phyloP scores from a whole-genome alignment of 2,329 filamentous ascomycete species.

The Sporothrix schenckii region DNA sequence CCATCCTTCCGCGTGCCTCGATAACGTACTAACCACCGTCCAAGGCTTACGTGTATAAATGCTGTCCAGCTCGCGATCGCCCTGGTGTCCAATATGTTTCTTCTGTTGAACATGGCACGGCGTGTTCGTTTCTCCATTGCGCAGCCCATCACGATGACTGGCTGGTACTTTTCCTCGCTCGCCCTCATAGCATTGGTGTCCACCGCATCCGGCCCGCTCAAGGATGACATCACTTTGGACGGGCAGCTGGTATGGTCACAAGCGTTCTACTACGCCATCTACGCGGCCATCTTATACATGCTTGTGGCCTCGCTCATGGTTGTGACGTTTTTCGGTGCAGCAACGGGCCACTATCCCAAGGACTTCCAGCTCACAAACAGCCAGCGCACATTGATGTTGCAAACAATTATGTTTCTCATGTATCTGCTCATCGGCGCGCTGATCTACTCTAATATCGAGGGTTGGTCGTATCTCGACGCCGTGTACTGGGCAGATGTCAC shows the following conservation, averaged over 20 bases:
- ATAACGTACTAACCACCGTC: background rate
- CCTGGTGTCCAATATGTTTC: constrained; percentile 75
- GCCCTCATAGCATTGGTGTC: constrained; percentile 68
- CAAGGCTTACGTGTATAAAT: constrained; percentile 69
- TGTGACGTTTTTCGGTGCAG: constrained; percentile 78
- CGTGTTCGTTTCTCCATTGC: constrained; percentile 79
- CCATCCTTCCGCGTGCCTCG: background rate
- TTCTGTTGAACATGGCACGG: constrained; percentile 85
- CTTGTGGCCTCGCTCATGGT: constrained; percentile 75
- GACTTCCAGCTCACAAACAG: constrained; percentile 77
- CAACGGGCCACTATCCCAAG: constrained; percentile 68
- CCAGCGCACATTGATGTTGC: constrained; percentile 85
- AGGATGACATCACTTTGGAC: constrained; percentile 42
- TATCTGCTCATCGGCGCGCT: constrained; percentile 79
- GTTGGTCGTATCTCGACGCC: constrained; percentile 75
- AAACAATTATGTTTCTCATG: constrained; percentile 82
- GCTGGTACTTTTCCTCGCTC: constrained; percentile 71
- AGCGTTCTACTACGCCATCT: constrained; percentile 84
- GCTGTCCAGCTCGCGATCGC: constrained; percentile 76
- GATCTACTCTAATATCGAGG: constrained; percentile 72
- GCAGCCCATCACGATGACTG: constrained; percentile 77
- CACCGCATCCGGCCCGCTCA: constrained; percentile 64
- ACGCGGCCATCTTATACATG: constrained; percentile 78
- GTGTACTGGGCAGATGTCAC: constrained; percentile 79
- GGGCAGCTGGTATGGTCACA: constrained; percentile 69